Conservation (phyloP, 2,329 filamentous ascomycete genomes). For the Fusarium annulatum region DNA sequence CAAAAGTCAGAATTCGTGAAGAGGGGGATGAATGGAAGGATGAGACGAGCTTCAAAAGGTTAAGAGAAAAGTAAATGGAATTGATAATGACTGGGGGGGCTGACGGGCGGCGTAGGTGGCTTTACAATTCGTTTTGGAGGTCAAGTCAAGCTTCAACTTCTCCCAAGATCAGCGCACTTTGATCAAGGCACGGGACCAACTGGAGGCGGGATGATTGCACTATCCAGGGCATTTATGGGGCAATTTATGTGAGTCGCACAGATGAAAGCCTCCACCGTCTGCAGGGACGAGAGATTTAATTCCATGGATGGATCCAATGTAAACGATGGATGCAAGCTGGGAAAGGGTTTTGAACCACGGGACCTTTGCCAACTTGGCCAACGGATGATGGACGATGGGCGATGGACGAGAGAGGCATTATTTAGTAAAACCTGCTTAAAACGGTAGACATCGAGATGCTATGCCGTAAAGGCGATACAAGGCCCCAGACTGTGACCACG, state of each 20-base stretch:
- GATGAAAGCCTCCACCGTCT: constrained; percentile 17
- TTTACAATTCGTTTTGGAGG: constrained; percentile 11
- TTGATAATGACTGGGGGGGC: constrained; percentile 27
- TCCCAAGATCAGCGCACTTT: constrained; percentile 38
- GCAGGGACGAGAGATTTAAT: constrained; percentile 41
- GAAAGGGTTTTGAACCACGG: constrained; percentile 22
- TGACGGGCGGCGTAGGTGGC: constrained; percentile 35
- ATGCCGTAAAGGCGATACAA: constrained; percentile 8
- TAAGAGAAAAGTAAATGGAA: neutral
- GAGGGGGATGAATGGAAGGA: constrained; percentile 2
- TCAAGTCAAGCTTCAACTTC: constrained; percentile 14
- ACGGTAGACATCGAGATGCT: constrained; percentile 18
- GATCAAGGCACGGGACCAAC: constrained; percentile 40
- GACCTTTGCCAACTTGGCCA: constrained; percentile 23
- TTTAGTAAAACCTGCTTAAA: constrained; percentile 34
- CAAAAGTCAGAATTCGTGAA: constrained; percentile 12
- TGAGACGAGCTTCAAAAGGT: neutral
- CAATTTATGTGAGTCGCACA: constrained; percentile 31
- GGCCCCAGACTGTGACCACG: constrained; percentile 4
- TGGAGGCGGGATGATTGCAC: constrained; percentile 31
- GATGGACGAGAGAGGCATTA: neutral
- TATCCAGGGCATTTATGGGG: constrained; percentile 37
- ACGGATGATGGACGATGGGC: constrained; percentile 11
- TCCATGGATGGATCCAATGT: constrained; percentile 19
- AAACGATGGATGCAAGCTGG: neutral